Base-by-base conservation (phyloP, 108 stramenopile genomes). In the Asterionellopsis glacialis region DNA sequence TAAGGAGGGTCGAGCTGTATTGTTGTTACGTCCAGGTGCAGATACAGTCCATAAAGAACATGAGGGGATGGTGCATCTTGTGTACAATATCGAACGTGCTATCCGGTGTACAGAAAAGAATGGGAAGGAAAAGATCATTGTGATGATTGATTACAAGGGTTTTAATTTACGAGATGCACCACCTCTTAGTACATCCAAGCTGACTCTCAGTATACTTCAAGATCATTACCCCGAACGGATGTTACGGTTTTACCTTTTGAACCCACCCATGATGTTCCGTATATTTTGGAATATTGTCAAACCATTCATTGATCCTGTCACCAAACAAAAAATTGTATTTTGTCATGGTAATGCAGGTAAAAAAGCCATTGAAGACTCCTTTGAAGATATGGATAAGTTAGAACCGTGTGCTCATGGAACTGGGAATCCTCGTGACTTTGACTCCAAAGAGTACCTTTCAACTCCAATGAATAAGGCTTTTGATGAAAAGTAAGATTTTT, bases 221-320 rank as follows among this genome's bases (percentile, higher is more conserved):
- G 66, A 75, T 33, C 93, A 93, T 72, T 97, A 95, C 75, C 88
- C 90, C 0, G 95, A 96, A 70, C 74, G 90, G 10, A 79, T 95
- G 72, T 70, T 81, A 44, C 57, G 82, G 42, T 87, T 85, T 0
- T 96, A 88, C 70, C 68, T 96, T 63, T 73, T 83, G 50, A 83
- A 92, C 63, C 91, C 95, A 11, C 93, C 94, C 0, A 61, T 90
- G 28, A 67, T 94, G 1, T 96, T 96, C 66, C 64, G 81, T 16
- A 68, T 82, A 9, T 95, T 96, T 77, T 97, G 89, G 85, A 66
- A 62, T 24, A 58, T 90, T 18, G 84, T 96, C 18, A 72, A 75
- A 24, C 93, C 85, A 3, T 94, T 96, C 69, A 62, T 96, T 23
- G 96, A 97, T 74, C 83, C 84, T 2, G 62, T 61, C 21, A 95